A percentile compares a stretch with the other conserved stretches of the same genome.
Conservation (phyloP, 306 rosid species). For the Coriaria nepalensis region DNA sequence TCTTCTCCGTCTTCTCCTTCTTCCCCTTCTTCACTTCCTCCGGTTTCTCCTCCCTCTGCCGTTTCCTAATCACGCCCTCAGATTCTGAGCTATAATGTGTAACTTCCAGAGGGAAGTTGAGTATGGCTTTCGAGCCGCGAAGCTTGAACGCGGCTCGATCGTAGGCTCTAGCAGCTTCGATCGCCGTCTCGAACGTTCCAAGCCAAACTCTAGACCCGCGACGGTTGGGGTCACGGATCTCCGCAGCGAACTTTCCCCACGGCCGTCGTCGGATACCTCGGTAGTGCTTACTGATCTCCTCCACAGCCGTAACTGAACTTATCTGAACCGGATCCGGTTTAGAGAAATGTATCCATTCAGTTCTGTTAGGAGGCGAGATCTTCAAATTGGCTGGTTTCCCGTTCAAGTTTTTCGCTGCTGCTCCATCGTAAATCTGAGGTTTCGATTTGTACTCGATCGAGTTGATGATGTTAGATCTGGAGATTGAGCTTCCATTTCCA, state of each 20-base stretch:
- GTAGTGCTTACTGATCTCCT: slow-evolving; percentile 24
- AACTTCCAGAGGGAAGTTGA: slow-evolving; percentile 62
- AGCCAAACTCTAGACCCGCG: slow-evolving; percentile 76
- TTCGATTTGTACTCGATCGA: slow-evolving; percentile 11
- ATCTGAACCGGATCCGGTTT: slow-evolving; percentile 12
- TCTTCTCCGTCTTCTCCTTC: slow-evolving; percentile 33
- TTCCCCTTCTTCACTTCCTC: slow-evolving; percentile 27
- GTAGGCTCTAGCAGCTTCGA: slow-evolving; percentile 79
- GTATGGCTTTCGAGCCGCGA: slow-evolving; percentile 74
- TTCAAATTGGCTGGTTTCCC: slow-evolving; percentile 39
- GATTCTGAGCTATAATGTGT: slow-evolving; percentile 2
- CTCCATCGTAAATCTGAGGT: slow-evolving; percentile 4
- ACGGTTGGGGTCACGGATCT: slow-evolving; percentile 71
- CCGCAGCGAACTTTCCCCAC: slow-evolving; percentile 88
- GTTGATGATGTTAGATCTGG: not conserved
- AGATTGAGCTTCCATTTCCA: not conserved
- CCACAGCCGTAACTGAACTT: not conserved
- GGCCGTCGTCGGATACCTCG: slow-evolving; percentile 71
- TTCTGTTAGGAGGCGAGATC: slow-evolving; percentile 47
- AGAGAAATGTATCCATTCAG: slow-evolving; percentile 52
- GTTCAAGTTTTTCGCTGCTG: slow-evolving; percentile 1
- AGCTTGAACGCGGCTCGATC: slow-evolving; percentile 70
- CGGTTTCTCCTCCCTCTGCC: slow-evolving; percentile 26
- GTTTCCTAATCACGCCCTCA: slow-evolving; percentile 22
- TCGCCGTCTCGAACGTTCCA: slow-evolving; percentile 68